phyloP scores from a whole-genome alignment of 2,329 filamentous ascomycete genomes.

The Sporothrix pallida region DNA sequence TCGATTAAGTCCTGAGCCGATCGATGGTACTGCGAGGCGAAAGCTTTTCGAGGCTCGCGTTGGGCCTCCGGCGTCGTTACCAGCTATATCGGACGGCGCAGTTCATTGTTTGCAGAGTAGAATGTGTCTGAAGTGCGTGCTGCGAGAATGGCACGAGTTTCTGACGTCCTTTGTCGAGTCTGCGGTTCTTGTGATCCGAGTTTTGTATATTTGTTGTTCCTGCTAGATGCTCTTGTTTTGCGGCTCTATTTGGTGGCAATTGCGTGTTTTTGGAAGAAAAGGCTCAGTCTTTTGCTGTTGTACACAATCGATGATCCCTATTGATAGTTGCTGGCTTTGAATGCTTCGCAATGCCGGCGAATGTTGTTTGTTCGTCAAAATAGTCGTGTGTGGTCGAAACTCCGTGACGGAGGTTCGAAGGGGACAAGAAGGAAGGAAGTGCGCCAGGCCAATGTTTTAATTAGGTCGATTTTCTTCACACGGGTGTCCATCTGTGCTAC shows the following conservation, averaged over 20 bases:
- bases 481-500: conserved; percentile 4
- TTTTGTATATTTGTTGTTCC: neutral
- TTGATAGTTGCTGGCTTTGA: neutral
- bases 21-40: neutral
- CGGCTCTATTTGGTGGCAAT: neutral
- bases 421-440: conserved; percentile 35
- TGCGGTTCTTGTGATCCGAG: neutral
- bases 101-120: conserved; percentile 5
- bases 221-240: neutral
- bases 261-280: neutral
- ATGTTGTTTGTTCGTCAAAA: neutral
- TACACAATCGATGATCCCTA: neutral
- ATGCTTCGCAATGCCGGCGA: neutral
- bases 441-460: conserved; percentile 50
- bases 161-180: neutral
- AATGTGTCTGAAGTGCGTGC: too few relatives aligned
- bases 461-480: conserved; percentile 44
- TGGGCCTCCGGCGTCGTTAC: neutral
- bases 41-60: conserved; percentile 19
- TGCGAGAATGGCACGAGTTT: neutral
- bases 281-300: too few relatives aligned
- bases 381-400: neutral
- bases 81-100: neutral
- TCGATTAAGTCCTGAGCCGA: too few relatives aligned
- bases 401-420: conserved; percentile 19